phyloP scores from a whole-genome alignment of 2,329 filamentous ascomycete species.

The Teratosphaeria nubilosa region DNA sequence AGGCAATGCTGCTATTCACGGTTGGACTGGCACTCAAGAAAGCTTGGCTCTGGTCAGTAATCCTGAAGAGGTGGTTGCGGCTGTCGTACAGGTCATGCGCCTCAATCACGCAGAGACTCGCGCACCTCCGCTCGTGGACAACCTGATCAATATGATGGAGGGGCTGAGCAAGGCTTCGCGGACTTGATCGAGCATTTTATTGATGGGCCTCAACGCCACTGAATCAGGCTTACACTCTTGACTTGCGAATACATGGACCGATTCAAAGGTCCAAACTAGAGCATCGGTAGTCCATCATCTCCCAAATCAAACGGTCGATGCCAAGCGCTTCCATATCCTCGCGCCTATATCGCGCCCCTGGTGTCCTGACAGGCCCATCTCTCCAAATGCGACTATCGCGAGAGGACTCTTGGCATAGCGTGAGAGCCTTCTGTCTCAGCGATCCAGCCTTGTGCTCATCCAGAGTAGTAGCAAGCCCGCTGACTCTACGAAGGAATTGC shows the following conservation, averaged over 20 bases:
- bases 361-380: constrained; percentile 1
- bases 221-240: not conserved
- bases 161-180: constrained; percentile 36
- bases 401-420: not conserved
- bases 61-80: constrained; percentile 48
- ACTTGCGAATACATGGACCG: not conserved
- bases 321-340: not conserved
- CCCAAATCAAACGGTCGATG: not conserved
- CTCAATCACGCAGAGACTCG: constrained; percentile 38
- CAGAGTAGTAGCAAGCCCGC: not conserved
- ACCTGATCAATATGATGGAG: constrained; percentile 53
- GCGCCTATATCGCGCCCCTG: not conserved
- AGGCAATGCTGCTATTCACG: constrained; percentile 22
- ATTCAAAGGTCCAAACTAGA: not conserved
- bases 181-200: constrained; percentile 11
- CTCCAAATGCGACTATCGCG: constrained; percentile 1
- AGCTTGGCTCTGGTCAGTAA: constrained; percentile 38
- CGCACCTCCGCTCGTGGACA: constrained; percentile 55
- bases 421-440: not conserved
- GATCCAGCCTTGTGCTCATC: not conserved
- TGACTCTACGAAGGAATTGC: not conserved
- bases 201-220: not conserved
- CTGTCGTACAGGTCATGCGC: constrained; percentile 47
- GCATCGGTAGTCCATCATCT: constrained; percentile 4
- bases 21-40: constrained; percentile 15